These are phyloP conservation scores for Albophoma yamanashiensis DNA, from an alignment of 2,329 filamentous ascomycete species.

Conservation along the genomic window DNA sequence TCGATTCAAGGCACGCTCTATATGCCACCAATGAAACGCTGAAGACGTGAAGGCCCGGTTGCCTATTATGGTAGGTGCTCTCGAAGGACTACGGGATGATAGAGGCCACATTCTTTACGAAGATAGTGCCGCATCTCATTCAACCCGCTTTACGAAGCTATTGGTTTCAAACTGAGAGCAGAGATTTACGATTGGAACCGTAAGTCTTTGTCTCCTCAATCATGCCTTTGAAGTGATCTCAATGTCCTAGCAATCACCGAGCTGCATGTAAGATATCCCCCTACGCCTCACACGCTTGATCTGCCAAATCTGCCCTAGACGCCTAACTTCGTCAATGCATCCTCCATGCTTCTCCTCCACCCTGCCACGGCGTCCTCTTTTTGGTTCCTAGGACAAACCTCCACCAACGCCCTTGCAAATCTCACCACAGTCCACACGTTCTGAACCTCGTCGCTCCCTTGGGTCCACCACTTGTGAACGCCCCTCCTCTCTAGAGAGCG, in stretches of 20 bases:
- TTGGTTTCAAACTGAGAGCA: too few relatives aligned
- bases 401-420: slow-evolving; percentile 17
- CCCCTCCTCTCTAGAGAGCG: slow-evolving; percentile 9
- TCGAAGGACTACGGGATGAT: too few relatives aligned
- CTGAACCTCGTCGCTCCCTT: slow-evolving; percentile 8
- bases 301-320: neutral
- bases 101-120: too few relatives aligned
- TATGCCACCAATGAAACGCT: too few relatives aligned
- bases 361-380: slow-evolving; percentile 7
- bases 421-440: slow-evolving; percentile 16
- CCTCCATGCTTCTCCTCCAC: slow-evolving; percentile 9
- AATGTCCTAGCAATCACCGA: neutral
- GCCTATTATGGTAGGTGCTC: too few relatives aligned
- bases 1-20: too few relatives aligned
- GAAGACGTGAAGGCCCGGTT: too few relatives aligned
- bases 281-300: neutral
- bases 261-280: neutral
- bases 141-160: neutral
- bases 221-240: too few relatives aligned
- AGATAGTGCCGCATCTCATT: neutral
- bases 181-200: too few relatives aligned
- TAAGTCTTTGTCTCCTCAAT: too few relatives aligned
- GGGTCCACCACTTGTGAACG: slow-evolving; percentile 5
- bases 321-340: slow-evolving; percentile 6
- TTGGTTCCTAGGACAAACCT: slow-evolving; percentile 15